Conservation (phyloP, 768 basidiomycete species). For the Galerina marginata region DNA sequence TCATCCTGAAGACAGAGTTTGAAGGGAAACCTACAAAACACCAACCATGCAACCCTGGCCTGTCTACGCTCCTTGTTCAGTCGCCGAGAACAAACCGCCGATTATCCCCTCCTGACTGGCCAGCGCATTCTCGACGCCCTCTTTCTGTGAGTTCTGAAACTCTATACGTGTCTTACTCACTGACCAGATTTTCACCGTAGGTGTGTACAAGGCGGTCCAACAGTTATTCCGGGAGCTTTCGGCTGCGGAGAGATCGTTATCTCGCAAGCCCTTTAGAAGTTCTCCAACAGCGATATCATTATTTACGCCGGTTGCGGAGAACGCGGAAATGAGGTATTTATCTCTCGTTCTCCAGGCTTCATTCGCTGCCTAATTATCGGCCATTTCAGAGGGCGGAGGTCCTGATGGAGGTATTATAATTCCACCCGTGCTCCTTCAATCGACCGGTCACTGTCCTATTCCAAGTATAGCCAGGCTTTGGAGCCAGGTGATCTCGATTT, state of each 20-base stretch:
- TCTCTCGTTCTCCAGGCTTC: background rate
- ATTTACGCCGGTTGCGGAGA: constrained; percentile 99
- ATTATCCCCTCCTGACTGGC: constrained; percentile 91
- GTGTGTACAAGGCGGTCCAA: constrained; percentile 96
- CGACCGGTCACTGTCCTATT: constrained; percentile 99
- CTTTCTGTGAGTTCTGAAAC: constrained; percentile 74
- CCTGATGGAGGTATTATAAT: constrained; percentile 87
- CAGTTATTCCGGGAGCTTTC: constrained; percentile 98
- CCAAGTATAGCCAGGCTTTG: constrained; percentile 94
- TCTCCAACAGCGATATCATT: constrained; percentile 99
- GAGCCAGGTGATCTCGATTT: no score
- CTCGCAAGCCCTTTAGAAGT: constrained; percentile 97
- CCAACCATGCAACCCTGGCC: constrained; percentile 99
- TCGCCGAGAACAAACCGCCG: constrained; percentile 92
- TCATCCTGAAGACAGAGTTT: constrained; percentile 97
- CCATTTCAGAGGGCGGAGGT: constrained; percentile 87
- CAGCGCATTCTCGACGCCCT: constrained; percentile 96
- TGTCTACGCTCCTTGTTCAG: constrained; percentile 95
- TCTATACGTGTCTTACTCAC: background rate
- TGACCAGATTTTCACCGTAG: constrained; percentile 41
- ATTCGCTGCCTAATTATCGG: constrained; percentile 9
- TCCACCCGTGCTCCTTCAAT: constrained; percentile 99
- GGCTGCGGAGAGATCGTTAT: constrained; percentile 99
- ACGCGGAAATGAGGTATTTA: constrained; percentile 89
- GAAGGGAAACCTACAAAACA: constrained; percentile 93